Percentiles rank a stretch among this genome's conserved stretches.
Evolutionary conservation across 2,329 filamentous ascomycete species (phyloP).

Genomic region (Hyphodiscus sp.): DNA sequence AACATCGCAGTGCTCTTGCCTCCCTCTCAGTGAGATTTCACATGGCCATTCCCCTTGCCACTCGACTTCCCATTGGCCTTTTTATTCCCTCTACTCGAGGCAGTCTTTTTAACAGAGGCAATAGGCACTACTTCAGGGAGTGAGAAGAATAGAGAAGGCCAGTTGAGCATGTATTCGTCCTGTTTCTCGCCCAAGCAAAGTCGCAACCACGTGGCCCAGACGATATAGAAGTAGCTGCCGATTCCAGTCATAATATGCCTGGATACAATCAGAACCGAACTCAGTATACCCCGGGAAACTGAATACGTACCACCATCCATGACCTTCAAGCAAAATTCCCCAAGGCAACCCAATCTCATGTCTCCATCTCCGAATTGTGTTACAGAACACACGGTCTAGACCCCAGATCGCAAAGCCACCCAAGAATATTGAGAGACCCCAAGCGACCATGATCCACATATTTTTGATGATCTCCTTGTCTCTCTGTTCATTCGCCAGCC

Average conservation of each 20-base stretch:
- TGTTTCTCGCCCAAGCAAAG: constrained; percentile 62
- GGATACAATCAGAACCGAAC: constrained; percentile 1
- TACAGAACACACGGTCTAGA: constrained; percentile 59
- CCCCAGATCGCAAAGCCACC: constrained; percentile 63
- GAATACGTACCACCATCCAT: constrained; percentile 60
- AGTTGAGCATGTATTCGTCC: constrained; percentile 57
- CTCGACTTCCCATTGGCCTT: constrained; percentile 11
- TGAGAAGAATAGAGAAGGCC: constrained; percentile 50
- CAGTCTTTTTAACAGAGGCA: constrained; percentile 4
- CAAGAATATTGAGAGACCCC: constrained; percentile 55
- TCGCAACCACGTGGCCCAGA: constrained; percentile 66
- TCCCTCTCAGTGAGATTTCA: constrained; percentile 18
- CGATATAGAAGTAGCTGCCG: constrained; percentile 65
- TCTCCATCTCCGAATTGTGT: constrained; percentile 41
- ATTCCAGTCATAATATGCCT: constrained; percentile 66
- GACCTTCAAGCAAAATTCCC: constrained; percentile 65
- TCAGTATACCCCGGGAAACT: neutral
- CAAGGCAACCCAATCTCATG: constrained; percentile 60
- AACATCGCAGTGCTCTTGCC: neutral
- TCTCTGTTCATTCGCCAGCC: constrained; percentile 44
- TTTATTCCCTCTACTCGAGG: constrained; percentile 12
- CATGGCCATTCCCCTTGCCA: too few relatives aligned
- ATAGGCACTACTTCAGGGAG: constrained; percentile 31
- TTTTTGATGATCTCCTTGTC: constrained; percentile 51
- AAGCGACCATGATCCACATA: constrained; percentile 64